A percentile compares a stretch with the other conserved stretches of the same genome.
Conservation (phyloP, 176 grass and related monocot species). For the Cymbopogon citratus region DNA sequence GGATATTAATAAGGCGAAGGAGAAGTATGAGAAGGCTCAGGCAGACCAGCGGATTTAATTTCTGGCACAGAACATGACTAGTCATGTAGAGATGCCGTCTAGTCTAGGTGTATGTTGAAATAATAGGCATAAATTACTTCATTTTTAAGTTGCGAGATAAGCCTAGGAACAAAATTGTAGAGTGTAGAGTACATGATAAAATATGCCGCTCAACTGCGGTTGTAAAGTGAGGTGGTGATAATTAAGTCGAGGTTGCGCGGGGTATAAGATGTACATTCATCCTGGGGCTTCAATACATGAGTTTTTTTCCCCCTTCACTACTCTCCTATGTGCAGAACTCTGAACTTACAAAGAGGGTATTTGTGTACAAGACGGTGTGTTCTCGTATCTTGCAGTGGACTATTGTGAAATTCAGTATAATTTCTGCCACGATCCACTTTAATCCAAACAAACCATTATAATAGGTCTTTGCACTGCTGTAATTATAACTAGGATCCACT, state of each 20-base stretch:
- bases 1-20: constrained; percentile 30
- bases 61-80: constrained; percentile 7
- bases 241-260: constrained; percentile 8
- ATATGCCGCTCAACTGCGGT: constrained; percentile 9
- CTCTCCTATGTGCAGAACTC: not conserved
- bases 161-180: constrained; percentile 35
- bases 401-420: too few relatives aligned
- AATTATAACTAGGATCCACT: too few relatives aligned
- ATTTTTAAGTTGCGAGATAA: constrained; percentile 33
- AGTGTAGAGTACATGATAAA: constrained; percentile 19
- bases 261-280: constrained; percentile 35
- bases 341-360: not conserved
- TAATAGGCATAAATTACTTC: constrained; percentile 26
- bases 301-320: not conserved
- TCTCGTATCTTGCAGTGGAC: too few relatives aligned
- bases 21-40: constrained; percentile 27
- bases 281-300: constrained; percentile 27
- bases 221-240: constrained; percentile 48
- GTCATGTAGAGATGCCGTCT: constrained; percentile 29
- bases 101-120: constrained; percentile 27
- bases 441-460: too few relatives aligned
- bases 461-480: too few relatives aligned
- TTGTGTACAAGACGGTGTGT: not conserved
- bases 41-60: constrained; percentile 22
- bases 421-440: too few relatives aligned